Percentiles rank a stretch among this genome's conserved stretches.
phyloP scores from a whole-genome alignment of 768 basidiomycete species.

The Pleurotus eryngii region DNA sequence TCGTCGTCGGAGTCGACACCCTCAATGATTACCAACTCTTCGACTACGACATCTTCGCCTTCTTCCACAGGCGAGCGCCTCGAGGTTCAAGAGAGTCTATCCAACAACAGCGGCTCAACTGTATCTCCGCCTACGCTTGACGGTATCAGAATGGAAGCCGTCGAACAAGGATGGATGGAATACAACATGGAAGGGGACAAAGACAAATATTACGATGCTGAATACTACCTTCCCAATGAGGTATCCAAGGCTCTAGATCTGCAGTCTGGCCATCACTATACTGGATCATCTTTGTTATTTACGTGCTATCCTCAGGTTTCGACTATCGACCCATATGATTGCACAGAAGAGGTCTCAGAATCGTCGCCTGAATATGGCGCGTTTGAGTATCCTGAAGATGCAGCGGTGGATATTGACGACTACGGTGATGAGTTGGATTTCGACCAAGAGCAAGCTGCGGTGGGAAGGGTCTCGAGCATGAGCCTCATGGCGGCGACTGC shows the following conservation, averaged over 20 bases:
- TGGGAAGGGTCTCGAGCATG: slow-evolving; percentile 90
- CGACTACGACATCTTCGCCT: slow-evolving; percentile 1
- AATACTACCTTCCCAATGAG: slow-evolving; percentile 5
- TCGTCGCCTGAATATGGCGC: not conserved
- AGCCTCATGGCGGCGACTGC: slow-evolving; percentile 87
- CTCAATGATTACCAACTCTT: not conserved
- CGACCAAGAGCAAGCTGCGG: slow-evolving; percentile 70
- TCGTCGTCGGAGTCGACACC: slow-evolving; percentile 15
- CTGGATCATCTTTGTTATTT: not conserved
- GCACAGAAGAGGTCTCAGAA: no score
- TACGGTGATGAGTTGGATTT: slow-evolving; percentile 31
- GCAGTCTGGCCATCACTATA: not conserved
- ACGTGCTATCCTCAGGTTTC: slow-evolving; percentile 2
- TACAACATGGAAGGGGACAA: not conserved
- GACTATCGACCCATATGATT: no score
- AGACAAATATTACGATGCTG: slow-evolving; percentile 4
- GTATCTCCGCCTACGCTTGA: not conserved
- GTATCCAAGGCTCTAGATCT: slow-evolving; percentile 6
- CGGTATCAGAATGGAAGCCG: not conserved
- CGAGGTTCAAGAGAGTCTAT: not conserved
- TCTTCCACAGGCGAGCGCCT: not conserved
- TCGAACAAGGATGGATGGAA: not conserved
- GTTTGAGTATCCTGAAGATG: not conserved
- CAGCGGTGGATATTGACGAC: slow-evolving; percentile 12
- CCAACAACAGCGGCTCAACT: not conserved